Conservation (phyloP, 306 rosid species). For the Bauhinia variegata region DNA sequence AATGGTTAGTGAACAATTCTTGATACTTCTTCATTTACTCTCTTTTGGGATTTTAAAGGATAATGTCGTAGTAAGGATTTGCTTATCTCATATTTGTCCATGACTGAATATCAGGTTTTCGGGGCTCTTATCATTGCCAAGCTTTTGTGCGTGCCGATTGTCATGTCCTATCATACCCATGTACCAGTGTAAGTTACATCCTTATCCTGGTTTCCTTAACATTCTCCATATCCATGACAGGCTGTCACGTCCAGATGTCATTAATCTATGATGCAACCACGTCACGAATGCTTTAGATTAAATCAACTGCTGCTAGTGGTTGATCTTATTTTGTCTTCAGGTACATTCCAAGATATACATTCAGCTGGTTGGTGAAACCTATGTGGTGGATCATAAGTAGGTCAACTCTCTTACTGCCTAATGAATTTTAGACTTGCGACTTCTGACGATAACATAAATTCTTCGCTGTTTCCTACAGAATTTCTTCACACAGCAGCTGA, state of each 20-base stretch:
- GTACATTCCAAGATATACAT: conserved; percentile 96
- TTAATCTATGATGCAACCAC: conserved; percentile 22
- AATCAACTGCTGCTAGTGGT: conserved; percentile 25
- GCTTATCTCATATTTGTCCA: conserved; percentile 25
- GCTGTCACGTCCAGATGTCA: not conserved
- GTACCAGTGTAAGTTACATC: conserved; percentile 84
- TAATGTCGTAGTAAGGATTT: conserved; percentile 4
- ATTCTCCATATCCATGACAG: not conserved
- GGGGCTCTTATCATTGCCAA: conserved; percentile 94
- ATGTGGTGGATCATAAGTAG: conserved; percentile 97
- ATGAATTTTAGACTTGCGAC: conserved; percentile 8
- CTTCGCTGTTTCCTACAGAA: conserved; percentile 51
- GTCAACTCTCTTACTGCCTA: conserved; percentile 34
- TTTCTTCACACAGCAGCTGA: conserved; percentile 97
- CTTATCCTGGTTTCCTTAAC: conserved; percentile 31
- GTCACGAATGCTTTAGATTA: conserved; percentile 15
- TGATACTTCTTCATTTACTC: conserved; percentile 8
- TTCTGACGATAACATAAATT: conserved; percentile 30
- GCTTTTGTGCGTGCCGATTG: conserved; percentile 81
- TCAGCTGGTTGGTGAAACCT: conserved; percentile 98
- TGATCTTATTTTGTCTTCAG: conserved; percentile 48
- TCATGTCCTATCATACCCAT: conserved; percentile 98
- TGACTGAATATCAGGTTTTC: conserved; percentile 68
- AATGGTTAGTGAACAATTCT: conserved; percentile 65
- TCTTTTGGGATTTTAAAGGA: not conserved